Evolutionary conservation across 2,329 filamentous ascomycete species (phyloP).

Genomic region (Aspergillus aculeatinus): DNA sequence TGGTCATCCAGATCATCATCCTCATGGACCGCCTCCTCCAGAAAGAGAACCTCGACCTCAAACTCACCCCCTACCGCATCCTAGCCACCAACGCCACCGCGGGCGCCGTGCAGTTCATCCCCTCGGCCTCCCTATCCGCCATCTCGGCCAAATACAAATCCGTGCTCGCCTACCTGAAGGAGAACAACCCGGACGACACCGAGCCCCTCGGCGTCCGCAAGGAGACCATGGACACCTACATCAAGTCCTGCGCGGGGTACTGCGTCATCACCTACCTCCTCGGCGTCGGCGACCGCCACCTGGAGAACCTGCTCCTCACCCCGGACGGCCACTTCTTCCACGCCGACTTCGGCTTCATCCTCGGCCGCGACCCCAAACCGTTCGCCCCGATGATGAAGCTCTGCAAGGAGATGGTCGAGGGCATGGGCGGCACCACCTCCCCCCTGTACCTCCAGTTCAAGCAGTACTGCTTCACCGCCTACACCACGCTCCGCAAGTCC

Average conservation of each 20-base stretch:
- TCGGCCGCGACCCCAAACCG: constrained; percentile 93
- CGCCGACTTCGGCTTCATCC: constrained; percentile 96
- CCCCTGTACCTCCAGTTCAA: constrained; percentile 86
- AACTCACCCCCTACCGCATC: constrained; percentile 93
- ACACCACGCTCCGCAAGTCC: constrained; percentile 84
- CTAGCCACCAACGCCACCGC: constrained; percentile 86
- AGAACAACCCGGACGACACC: constrained; percentile 82
- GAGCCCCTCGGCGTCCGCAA: constrained; percentile 84
- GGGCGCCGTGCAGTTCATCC: constrained; percentile 90
- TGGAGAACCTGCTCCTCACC: constrained; percentile 89
- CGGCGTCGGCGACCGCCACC: constrained; percentile 90
- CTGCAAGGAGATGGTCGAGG: constrained; percentile 96
- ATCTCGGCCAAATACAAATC: constrained; percentile 80
- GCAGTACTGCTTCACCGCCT: constrained; percentile 93
- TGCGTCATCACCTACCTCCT: constrained; percentile 98
- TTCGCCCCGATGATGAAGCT: constrained; percentile 98
- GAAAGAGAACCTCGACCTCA: constrained; percentile 94
- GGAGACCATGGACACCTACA: constrained; percentile 90
- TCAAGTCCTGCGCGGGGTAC: constrained; percentile 94
- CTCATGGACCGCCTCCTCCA: constrained; percentile 94
- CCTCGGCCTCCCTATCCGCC: constrained; percentile 77
- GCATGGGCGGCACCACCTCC: constrained; percentile 84
- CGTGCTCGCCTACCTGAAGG: constrained; percentile 77
- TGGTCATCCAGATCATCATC: constrained; percentile 96
- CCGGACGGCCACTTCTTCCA: constrained; percentile 96